A percentile compares a stretch with the other conserved stretches of the same genome.
Conservation (phyloP, 2,329 filamentous ascomycete genomes). For the Daldinia eschscholtzii region DNA sequence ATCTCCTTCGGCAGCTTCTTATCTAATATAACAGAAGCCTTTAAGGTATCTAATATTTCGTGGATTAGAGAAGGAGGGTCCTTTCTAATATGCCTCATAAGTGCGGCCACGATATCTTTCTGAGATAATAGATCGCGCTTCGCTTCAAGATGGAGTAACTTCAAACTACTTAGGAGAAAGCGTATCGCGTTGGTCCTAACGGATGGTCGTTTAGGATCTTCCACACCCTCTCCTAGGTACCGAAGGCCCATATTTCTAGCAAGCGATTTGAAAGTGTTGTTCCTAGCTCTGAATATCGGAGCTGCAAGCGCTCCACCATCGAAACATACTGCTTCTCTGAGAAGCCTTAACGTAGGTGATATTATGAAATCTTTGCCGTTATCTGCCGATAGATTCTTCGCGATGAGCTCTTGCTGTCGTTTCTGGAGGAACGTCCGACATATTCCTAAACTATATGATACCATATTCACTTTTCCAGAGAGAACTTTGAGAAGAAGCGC, state of each 20-base stretch:
- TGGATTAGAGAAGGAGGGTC: slow-evolving; percentile 81
- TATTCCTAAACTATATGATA: slow-evolving; percentile 79
- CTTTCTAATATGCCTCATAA: slow-evolving; percentile 82
- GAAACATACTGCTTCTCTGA: slow-evolving; percentile 86
- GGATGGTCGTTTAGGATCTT: slow-evolving; percentile 78
- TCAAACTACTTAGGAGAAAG: slow-evolving; percentile 83
- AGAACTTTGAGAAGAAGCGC: slow-evolving; percentile 84
- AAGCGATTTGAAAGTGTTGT: slow-evolving; percentile 83
- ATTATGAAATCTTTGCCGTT: slow-evolving; percentile 90
- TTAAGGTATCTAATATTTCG: slow-evolving; percentile 80
- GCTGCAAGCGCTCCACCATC: slow-evolving; percentile 87
- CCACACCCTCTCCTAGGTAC: slow-evolving; percentile 67
- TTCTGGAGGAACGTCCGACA: slow-evolving; percentile 86
- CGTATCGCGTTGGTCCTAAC: slow-evolving; percentile 85
- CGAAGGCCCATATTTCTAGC: slow-evolving; percentile 84
- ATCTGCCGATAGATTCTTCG: slow-evolving; percentile 81
- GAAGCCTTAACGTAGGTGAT: slow-evolving; percentile 85
- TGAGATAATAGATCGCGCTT: slow-evolving; percentile 89
- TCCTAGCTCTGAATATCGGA: slow-evolving; percentile 80
- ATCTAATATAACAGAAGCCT: slow-evolving; percentile 79
- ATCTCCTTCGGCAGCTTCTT: slow-evolving; percentile 76
- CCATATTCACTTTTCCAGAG: slow-evolving; percentile 79
- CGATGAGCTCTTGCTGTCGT: slow-evolving; percentile 82
- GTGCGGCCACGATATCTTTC: slow-evolving; percentile 73
- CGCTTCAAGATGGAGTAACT: slow-evolving; percentile 79